Evolutionary conservation across 208 protist genomes (phyloP).

Genomic region (Pavlovales sp.): DNA sequence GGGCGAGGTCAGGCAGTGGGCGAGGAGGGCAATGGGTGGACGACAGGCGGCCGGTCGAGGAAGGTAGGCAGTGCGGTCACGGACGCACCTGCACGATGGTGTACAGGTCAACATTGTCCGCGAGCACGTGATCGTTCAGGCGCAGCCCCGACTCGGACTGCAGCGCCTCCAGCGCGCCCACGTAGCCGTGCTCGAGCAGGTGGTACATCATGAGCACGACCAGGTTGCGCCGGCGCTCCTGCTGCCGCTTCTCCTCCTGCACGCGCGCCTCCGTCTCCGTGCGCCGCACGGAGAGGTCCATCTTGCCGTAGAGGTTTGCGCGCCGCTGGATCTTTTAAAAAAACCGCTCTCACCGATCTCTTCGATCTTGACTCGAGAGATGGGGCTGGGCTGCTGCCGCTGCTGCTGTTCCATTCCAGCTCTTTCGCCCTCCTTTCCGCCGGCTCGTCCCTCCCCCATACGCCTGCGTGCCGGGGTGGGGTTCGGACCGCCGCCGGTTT

Average conservation of each 20-base stretch:
- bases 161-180: constrained; percentile 44
- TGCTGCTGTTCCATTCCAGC: too few species aligned
- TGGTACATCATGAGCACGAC: constrained; percentile 30
- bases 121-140: constrained; percentile 31
- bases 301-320: too few species aligned
- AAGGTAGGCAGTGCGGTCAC: too few species aligned
- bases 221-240: constrained; percentile 7
- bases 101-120: constrained; percentile 57
- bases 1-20: not conserved
- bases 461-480: too few species aligned
- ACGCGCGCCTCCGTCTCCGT: not conserved
- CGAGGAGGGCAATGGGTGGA: not conserved
- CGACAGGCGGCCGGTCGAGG: too few species aligned
- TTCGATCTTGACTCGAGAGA: too few species aligned
- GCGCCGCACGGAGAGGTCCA: not conserved
- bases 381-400: too few species aligned
- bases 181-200: constrained; percentile 31
- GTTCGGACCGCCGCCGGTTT: too few species aligned
- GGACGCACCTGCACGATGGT: constrained; percentile 42
- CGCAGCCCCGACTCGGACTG: constrained; percentile 38
- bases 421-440: too few species aligned
- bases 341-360: too few species aligned
- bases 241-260: not conserved
- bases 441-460: too few species aligned
- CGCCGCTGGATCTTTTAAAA: too few species aligned